phyloP scores from a whole-genome alignment of 129 eudicot species.

The Flaveria brownii region DNA sequence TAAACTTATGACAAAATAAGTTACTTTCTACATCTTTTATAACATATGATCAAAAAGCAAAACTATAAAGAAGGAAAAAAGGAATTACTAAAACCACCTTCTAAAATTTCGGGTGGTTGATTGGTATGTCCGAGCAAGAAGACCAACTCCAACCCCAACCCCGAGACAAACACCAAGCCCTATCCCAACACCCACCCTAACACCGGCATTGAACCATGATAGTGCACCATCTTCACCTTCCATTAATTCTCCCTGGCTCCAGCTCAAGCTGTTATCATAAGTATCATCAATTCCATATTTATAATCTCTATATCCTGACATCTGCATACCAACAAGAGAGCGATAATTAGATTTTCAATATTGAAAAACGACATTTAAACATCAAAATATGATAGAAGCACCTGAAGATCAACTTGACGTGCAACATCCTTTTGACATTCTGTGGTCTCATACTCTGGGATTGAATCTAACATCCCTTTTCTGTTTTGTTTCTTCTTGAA shows the following conservation, averaged over 20 bases:
- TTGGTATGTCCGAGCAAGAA: conserved; percentile 73
- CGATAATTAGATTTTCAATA: background rate
- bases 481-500: conserved; percentile 50
- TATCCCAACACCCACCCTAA: conserved; percentile 85
- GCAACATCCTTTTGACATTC: conserved; percentile 42
- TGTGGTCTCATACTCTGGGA: conserved; percentile 60
- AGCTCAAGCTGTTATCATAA: conserved; percentile 42
- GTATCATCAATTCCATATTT: conserved; percentile 54
- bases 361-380: background rate
- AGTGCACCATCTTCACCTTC: conserved; percentile 89
- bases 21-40: conserved; percentile 24
- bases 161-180: conserved; percentile 93
- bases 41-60: conserved; percentile 13
- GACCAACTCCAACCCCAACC: conserved; percentile 80
- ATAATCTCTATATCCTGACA: conserved; percentile 51
- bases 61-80: conserved; percentile 13
- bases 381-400: conserved; percentile 29
- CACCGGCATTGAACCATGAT: conserved; percentile 90
- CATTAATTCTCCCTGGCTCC: conserved; percentile 63
- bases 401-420: conserved; percentile 60
- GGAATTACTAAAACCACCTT: conserved; percentile 57
- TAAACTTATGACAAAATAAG: conserved; percentile 19
- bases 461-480: conserved; percentile 57
- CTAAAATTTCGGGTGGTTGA: conserved; percentile 66
- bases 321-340: conserved; percentile 40